Base-by-base conservation (phyloP, 2,329 filamentous ascomycete genomes). In the Neonectria ditissima region DNA sequence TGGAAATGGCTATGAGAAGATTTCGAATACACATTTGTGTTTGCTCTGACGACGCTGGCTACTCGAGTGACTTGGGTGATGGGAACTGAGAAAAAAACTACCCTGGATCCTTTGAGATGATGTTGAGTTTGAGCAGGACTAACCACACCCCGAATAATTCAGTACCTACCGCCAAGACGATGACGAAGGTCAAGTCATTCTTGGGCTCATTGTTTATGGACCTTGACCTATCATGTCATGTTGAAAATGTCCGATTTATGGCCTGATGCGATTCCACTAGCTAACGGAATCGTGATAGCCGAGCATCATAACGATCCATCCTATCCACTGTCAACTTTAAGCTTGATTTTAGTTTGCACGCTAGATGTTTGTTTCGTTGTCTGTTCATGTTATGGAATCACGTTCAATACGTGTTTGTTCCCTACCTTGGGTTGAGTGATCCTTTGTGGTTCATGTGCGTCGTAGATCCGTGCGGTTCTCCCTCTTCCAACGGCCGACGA, bases 1-100 rank as follows among this genome's bases (percentile, higher is more conserved):
- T 60, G 51, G 47, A 69, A 64, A 72, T 71, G 55, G 47, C 39
- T 65, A 65, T 52, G 58, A 65, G 58, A 18, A 54, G 37, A 32
- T 39, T 60, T 57, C 55, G n/a, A 55, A 24, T 45, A 10, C 43
- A 45, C 24, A n/a, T 16, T 6, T 50, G 32, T 26, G 22, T 30
- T 34, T 20, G 13, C 11, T 22, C 13, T 14, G 10, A 14, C 26
- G 14, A 24, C 4, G 18, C 14, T 50, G 20, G 6, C n/a, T 22
- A 6, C 24, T 26, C 6, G 4, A 26, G 24, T 26, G 5, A 22
- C 26, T 16, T 22, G 18, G 51, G 18, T 43, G 43, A 26, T n/a
- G 13, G 20, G n/a, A n/a, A 32, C 22, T 26, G 13, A 10, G 18
- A 10, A 20, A 41, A 18, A 6, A n/a, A 1, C 26, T 50, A 50